phyloP scores from a whole-genome alignment of 257 asterid genomes.

The Scutellaria galericulata region DNA sequence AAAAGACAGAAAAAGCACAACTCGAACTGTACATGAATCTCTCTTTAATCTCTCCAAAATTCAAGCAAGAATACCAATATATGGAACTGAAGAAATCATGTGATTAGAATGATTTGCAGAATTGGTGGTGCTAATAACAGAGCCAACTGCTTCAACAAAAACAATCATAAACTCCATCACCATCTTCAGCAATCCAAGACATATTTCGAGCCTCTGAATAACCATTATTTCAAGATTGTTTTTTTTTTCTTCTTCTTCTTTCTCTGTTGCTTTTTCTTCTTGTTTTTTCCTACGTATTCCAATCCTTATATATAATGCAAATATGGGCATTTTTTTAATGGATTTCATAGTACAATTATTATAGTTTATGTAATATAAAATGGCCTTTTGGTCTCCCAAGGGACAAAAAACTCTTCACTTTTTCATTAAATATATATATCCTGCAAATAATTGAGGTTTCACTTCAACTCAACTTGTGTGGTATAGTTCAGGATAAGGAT shows the following conservation, averaged over 20 bases:
- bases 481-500: slow-evolving; percentile 31
- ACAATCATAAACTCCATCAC: slow-evolving; percentile 44
- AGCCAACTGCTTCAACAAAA: slow-evolving; percentile 52
- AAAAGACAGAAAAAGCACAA: not conserved
- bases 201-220: slow-evolving; percentile 55
- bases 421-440: not conserved
- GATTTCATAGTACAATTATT: not conserved
- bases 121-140: slow-evolving; percentile 32
- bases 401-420: slow-evolving; percentile 25
- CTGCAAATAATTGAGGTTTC: slow-evolving; percentile 32
- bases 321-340: slow-evolving; percentile 26
- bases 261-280: not conserved
- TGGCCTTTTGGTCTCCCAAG: slow-evolving; percentile 40
- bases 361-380: not conserved
- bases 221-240: slow-evolving; percentile 40
- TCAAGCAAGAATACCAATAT: slow-evolving; percentile 64
- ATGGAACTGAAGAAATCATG: slow-evolving; percentile 45
- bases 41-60: not conserved
- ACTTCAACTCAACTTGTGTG: slow-evolving; percentile 26
- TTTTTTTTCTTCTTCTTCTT: not conserved
- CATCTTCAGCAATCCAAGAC: slow-evolving; percentile 51
- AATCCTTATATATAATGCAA: slow-evolving; percentile 14
- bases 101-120: slow-evolving; percentile 31
- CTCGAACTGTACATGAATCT: slow-evolving; percentile 15
- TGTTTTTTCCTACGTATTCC: not conserved